Evolutionary conservation across 768 basidiomycete genomes (phyloP).

Genomic region (Terana coerulea): DNA sequence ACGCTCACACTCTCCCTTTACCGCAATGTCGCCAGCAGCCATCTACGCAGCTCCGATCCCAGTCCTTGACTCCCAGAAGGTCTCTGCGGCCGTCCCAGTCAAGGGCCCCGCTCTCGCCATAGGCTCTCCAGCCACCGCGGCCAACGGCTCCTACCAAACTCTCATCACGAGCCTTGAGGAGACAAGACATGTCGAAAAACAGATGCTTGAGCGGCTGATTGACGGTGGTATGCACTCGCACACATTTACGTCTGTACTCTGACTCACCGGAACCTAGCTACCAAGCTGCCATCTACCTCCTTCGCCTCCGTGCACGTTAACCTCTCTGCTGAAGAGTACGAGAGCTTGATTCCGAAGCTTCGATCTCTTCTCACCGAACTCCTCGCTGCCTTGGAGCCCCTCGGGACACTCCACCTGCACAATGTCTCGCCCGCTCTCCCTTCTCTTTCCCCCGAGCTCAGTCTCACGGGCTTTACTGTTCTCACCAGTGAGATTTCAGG

Average conservation of each 20-base stretch:
- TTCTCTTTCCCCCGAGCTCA: conserved; percentile 54
- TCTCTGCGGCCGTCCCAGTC: conserved; percentile 21
- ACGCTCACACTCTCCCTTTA: conserved; percentile 1
- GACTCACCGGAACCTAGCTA: conserved; percentile 34
- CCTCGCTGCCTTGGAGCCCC: conserved; percentile 53
- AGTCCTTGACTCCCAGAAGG: conserved; percentile 22
- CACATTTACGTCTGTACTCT: conserved; percentile 3
- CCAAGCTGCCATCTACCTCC: conserved; percentile 44
- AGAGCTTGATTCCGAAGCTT: conserved; percentile 47
- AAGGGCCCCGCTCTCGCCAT: conserved; percentile 63
- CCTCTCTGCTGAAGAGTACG: conserved; percentile 63
- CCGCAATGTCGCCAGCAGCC: conserved; percentile 60
- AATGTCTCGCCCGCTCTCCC: conserved; percentile 44
- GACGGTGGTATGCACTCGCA: conserved; percentile 59
- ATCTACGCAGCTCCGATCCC: conserved; percentile 31
- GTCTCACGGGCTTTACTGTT: conserved; percentile 60
- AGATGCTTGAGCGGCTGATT: conserved; percentile 78
- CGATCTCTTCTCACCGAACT: conserved; percentile 57
- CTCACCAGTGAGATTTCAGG: conserved; percentile 39
- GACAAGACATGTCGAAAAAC: conserved; percentile 60
- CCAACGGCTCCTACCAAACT: conserved; percentile 75
- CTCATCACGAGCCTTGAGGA: conserved; percentile 58
- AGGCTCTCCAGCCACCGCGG: conserved; percentile 74
- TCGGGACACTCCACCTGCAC: conserved; percentile 67
- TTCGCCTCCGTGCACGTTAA: conserved; percentile 68